phyloP scores from a whole-genome alignment of 805 yeast species.

The Grigorovia transvaalensis region DNA sequence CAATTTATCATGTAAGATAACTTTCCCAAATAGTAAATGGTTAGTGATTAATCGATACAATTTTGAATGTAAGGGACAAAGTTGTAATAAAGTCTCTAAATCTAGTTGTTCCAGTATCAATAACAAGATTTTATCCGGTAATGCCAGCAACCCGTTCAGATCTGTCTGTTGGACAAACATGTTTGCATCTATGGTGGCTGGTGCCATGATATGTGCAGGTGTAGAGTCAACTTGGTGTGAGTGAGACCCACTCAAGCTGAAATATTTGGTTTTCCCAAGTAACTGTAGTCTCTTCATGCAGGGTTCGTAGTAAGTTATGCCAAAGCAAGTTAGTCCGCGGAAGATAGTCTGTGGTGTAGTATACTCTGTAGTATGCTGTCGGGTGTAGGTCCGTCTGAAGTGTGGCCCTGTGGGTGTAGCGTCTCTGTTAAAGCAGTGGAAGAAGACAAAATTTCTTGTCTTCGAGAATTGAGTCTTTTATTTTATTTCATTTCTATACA shows the following conservation, averaged over 20 bases:
- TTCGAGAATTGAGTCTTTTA: too few species aligned
- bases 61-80: constrained; percentile 18
- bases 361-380: too few species aligned
- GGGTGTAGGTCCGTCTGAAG: too few species aligned
- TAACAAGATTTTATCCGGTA: constrained; percentile 18
- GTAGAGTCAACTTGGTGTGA: neutral
- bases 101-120: constrained; percentile 20
- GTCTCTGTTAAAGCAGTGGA: too few species aligned
- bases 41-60: constrained; percentile 19
- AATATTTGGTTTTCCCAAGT: constrained; percentile 24
- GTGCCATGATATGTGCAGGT: too few species aligned
- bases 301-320: neutral
- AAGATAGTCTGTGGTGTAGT: neutral
- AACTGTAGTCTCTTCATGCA: constrained; percentile 16
- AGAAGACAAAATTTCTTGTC: too few species aligned
- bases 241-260: neutral
- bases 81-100: constrained; percentile 10
- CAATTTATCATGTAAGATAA: constrained; percentile 16
- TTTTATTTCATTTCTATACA: too few species aligned
- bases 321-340: neutral
- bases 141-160: constrained; percentile 4
- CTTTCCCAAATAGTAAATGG: constrained; percentile 20
- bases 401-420: too few species aligned
- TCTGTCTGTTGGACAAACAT: neutral
- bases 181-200: neutral